Percentiles rank a stretch among this genome's conserved stretches.
Conservation (phyloP, 164 flowering plant genomes). For the Akebia trifoliata region DNA sequence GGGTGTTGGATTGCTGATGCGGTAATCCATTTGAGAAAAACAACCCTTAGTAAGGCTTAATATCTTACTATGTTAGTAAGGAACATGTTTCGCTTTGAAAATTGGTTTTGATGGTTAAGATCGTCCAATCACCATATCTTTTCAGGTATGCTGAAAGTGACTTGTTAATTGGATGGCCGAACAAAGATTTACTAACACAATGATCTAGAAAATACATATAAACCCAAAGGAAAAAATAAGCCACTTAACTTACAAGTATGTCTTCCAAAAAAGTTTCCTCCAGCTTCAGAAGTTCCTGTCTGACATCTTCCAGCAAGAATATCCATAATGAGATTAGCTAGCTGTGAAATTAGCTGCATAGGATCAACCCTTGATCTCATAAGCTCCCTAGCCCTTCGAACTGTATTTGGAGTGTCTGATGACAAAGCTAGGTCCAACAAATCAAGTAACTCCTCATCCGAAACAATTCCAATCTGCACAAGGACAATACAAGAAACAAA, state of each 20-base stretch:
- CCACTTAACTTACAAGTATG: slow-evolving; percentile 51
- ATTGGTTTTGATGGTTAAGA: not conserved
- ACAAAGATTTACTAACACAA: not conserved
- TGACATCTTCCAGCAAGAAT: slow-evolving; percentile 70
- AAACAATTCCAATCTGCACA: slow-evolving; percentile 75
- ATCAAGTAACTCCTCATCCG: slow-evolving; percentile 85
- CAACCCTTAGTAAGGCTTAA: no score
- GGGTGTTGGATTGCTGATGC: no score
- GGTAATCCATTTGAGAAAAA: no score
- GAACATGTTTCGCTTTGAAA: not conserved
- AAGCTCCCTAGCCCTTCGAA: slow-evolving; percentile 81
- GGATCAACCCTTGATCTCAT: slow-evolving; percentile 92
- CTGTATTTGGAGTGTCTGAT: slow-evolving; percentile 81
- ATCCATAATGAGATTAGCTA: slow-evolving; percentile 94
- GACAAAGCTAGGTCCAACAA: slow-evolving; percentile 87
- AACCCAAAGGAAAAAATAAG: not conserved
- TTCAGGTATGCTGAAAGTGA: not conserved
- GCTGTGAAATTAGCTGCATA: slow-evolving; percentile 81
- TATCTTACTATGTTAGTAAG: no score
- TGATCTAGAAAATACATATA: not conserved
- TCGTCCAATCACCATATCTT: not conserved
- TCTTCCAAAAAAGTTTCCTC: slow-evolving; percentile 37
- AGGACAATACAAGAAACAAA: slow-evolving; percentile 6
- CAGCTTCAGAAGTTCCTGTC: slow-evolving; percentile 37
- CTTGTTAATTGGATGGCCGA: not conserved